Percentiles rank a stretch among this genome's conserved stretches.
Evolutionary conservation across 129 eudicot genomes (phyloP).

Genomic region (Mikania micrantha): DNA sequence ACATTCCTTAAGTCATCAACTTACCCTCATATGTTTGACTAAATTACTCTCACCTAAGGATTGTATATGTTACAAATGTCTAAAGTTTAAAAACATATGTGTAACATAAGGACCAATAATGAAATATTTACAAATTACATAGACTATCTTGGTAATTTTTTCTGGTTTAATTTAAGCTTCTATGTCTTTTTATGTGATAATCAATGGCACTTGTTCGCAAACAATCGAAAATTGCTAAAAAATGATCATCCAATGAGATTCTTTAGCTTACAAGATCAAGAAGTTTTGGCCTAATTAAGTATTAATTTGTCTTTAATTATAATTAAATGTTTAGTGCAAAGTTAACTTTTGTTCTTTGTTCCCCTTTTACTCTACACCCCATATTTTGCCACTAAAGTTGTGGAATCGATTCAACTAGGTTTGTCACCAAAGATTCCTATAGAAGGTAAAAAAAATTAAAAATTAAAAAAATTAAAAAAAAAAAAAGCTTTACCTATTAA

Average conservation of each 20-base stretch:
- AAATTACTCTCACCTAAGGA: no score
- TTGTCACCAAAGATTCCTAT: neutral
- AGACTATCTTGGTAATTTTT: no score
- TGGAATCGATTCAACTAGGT: constrained; percentile 9
- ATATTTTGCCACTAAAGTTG: neutral
- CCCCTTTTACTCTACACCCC: neutral
- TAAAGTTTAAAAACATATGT: no score
- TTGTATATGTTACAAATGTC: no score
- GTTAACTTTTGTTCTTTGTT: constrained; percentile 18
- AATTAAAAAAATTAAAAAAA: no score
- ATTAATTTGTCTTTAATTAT: constrained; percentile 3
- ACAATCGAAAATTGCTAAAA: neutral
- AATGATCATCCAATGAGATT: neutral
- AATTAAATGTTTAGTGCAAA: neutral
- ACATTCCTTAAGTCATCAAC: no score
- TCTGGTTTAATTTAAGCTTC: no score
- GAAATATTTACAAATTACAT: no score
- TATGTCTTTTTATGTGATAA: neutral
- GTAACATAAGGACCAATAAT: no score
- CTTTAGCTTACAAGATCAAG: neutral
- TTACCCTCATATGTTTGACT: no score
- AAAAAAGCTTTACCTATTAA: neutral
- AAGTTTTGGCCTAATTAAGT: neutral
- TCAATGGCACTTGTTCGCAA: neutral
- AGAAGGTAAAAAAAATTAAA: neutral